Conservation (phyloP, 805 yeast species). For the Metschnikowia bowlesiae region DNA sequence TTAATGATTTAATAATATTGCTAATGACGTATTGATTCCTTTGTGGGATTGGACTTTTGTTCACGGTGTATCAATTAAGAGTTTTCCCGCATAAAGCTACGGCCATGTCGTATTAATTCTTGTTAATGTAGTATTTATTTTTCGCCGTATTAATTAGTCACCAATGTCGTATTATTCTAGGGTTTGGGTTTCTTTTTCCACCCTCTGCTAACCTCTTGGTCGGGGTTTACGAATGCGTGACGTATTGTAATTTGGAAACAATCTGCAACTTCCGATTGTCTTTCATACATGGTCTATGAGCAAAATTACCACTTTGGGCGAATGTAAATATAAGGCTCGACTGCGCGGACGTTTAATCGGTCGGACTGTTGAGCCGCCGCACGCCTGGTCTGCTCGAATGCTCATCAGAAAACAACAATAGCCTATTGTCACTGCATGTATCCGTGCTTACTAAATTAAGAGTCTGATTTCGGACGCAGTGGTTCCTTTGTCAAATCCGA, state of each 20-base stretch:
- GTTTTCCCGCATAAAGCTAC: too few relatives aligned
- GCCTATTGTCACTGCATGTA: conserved; percentile 1
- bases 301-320: neutral
- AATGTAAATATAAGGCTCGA: neutral
- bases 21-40: too few relatives aligned
- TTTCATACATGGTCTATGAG: neutral
- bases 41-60: too few relatives aligned
- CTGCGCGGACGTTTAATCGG: neutral
- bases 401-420: neutral
- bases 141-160: too few relatives aligned
- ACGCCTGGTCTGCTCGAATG: neutral
- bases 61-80: too few relatives aligned
- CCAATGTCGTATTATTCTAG: too few relatives aligned
- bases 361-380: neutral
- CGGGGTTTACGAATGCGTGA: neutral
- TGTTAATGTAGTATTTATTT: too few relatives aligned
- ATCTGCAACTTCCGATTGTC: neutral
- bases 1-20: too few relatives aligned
- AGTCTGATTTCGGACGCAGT: neutral
- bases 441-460: neutral
- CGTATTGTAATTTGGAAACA: neutral
- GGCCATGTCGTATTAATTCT: too few relatives aligned
- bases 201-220: neutral
- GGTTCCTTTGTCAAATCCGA: neutral
- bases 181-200: too few relatives aligned